Evolutionary conservation across 2,329 filamentous ascomycete genomes (phyloP).

Genomic region (Trichophyton mentagrophytes): DNA sequence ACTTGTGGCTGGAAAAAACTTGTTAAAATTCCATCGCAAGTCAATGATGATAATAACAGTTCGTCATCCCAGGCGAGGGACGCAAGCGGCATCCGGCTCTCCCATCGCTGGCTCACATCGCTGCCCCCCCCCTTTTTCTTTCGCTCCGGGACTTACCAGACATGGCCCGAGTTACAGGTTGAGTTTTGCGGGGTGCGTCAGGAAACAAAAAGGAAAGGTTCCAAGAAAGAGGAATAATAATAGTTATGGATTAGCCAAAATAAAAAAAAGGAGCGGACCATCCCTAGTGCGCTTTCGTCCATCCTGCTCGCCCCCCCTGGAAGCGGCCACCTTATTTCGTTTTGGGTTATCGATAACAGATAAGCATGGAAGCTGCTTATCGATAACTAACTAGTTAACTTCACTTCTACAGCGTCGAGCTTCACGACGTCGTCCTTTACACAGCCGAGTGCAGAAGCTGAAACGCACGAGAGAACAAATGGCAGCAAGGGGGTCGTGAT

Average conservation of each 20-base stretch:
- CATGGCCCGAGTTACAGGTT: neutral
- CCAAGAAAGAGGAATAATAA: too few species aligned
- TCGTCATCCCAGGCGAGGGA: too few species aligned
- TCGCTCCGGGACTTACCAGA: neutral
- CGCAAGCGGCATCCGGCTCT: too few species aligned
- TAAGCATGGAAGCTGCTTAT: neutral
- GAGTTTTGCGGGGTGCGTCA: constrained; percentile 3
- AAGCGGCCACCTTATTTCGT: neutral
- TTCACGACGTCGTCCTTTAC: neutral
- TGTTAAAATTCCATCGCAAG: neutral
- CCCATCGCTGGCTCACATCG: neutral
- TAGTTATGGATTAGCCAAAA: too few species aligned
- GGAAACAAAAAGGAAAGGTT: neutral
- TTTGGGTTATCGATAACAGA: constrained; percentile 2
- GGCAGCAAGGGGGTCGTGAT: neutral
- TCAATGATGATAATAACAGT: too few species aligned
- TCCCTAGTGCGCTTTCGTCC: neutral
- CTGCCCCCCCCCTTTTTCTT: neutral
- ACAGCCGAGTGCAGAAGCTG: neutral
- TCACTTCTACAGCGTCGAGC: neutral
- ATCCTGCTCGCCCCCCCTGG: neutral
- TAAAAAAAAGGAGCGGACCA: neutral
- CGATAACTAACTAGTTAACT: neutral
- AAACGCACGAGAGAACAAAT: neutral
- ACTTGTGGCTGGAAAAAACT: neutral